Evolutionary conservation across 2,329 filamentous ascomycete genomes (phyloP).

Genomic region (Chaetomiaceae sp.): DNA sequence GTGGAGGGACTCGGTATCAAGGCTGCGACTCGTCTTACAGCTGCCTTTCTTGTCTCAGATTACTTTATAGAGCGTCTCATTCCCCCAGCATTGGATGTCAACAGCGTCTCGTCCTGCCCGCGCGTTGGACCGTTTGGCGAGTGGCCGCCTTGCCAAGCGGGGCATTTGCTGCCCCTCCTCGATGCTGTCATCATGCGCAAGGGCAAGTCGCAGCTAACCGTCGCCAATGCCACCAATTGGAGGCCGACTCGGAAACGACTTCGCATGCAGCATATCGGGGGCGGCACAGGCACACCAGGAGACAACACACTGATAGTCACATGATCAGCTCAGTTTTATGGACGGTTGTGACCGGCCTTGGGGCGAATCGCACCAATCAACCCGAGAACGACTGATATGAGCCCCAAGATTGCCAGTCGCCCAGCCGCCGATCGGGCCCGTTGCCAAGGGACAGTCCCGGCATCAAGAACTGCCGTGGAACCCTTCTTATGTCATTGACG

Average conservation of each 20-base stretch:
- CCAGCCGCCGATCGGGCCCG: constrained; percentile 2
- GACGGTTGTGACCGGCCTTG: background rate
- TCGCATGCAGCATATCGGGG: background rate
- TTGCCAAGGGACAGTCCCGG: too few relatives aligned
- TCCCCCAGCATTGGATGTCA: too few relatives aligned
- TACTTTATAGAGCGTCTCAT: background rate
- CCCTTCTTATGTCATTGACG: constrained; percentile 6
- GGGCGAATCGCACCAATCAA: background rate
- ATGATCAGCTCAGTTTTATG: background rate
- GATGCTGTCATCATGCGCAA: constrained; percentile 20
- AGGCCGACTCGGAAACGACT: background rate
- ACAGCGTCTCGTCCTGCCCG: background rate
- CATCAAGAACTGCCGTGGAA: background rate
- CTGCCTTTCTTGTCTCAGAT: too few relatives aligned
- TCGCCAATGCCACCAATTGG: constrained; percentile 7
- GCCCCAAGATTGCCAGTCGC: background rate
- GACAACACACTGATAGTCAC: background rate
- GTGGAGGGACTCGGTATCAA: too few relatives aligned
- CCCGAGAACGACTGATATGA: background rate
- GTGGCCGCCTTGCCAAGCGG: constrained; percentile 10
- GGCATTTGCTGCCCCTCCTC: constrained; percentile 19
- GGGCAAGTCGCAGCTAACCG: constrained; percentile 6
- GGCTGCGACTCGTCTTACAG: too few relatives aligned
- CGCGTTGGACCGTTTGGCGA: background rate
- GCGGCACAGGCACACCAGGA: background rate